These are phyloP conservation scores for Colletotrichum trifolii DNA, from an alignment of 2,329 filamentous ascomycete genomes.

Conservation along the genomic window DNA sequence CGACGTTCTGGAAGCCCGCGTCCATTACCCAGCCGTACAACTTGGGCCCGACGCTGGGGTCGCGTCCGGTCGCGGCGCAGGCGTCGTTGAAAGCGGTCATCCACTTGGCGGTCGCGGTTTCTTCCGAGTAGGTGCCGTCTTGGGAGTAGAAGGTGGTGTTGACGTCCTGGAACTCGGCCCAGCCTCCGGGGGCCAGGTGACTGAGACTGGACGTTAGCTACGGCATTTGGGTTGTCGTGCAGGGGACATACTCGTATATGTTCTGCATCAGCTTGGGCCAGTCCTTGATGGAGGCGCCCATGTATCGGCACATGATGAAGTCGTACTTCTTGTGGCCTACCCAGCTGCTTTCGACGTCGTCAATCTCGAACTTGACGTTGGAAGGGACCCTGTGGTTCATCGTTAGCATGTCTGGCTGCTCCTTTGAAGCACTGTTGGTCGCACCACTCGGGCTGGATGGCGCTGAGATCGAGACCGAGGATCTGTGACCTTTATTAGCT, in stretches of 20 bases:
- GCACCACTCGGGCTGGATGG: constrained; percentile 37
- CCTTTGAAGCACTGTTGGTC: no score
- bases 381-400: constrained; percentile 59
- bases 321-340: constrained; percentile 49
- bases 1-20: constrained; percentile 50
- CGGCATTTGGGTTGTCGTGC: not conserved
- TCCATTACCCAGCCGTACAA: constrained; percentile 48
- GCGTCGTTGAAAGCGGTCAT: constrained; percentile 38
- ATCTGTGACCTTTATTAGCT: constrained; percentile 3
- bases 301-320: constrained; percentile 44
- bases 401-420: not conserved
- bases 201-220: constrained; percentile 32
- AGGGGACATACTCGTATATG: constrained; percentile 28
- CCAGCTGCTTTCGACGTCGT: constrained; percentile 68
- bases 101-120: constrained; percentile 35
- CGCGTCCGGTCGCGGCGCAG: constrained; percentile 40
- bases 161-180: constrained; percentile 42
- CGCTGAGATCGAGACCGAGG: constrained; percentile 26
- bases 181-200: constrained; percentile 49
- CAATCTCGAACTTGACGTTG: constrained; percentile 73
- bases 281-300: constrained; percentile 26
- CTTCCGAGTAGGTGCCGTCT: constrained; percentile 38
- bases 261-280: constrained; percentile 30
- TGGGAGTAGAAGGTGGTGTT: constrained; percentile 39
- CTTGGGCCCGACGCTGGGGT: constrained; percentile 45